Base-by-base conservation (phyloP, 352 stramenopile species). In the Pythium grandisporangium region DNA sequence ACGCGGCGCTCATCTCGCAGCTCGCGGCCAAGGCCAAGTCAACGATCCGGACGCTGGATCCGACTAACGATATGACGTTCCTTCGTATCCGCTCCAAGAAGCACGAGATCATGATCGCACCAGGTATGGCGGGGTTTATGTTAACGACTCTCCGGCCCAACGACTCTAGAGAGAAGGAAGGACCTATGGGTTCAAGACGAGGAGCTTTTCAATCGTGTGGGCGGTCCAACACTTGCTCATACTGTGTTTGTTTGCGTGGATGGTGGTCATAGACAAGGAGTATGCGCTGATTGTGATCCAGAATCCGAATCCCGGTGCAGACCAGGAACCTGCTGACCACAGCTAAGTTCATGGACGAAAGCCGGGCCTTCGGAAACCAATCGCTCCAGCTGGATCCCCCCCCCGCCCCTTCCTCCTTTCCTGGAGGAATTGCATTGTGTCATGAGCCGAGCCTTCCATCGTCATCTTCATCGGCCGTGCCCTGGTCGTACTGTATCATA, bases 201-300 rank as follows among this genome's bases (percentile, higher is more conserved):
- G n/a, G n/a, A n/a, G n/a, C n/a, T n/a, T n/a, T n/a, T n/a, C n/a
- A n/a, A n/a, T n/a, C n/a, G n/a, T n/a, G n/a, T n/a, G n/a, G n/a
- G n/a, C n/a, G n/a, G n/a, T n/a, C n/a, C n/a, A n/a, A n/a, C n/a
- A n/a, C n/a, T n/a, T n/a, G n/a, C n/a, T n/a, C n/a, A n/a, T 27
- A 3, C 3, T 24, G 64, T 47, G 39, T 16, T 11, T 39, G 8
- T 44, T 6, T 47, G 32, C 21, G 51, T 20, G 20, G 42, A 6
- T 51, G 40, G 24, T 36, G 11, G 4, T 11, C 35, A 29, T 58
- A 56, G 86, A 98, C 44, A 95, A 97, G 46, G 85, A 95, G 42
- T 98, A 95, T 55, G 70, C 94, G 50, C 69, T 98, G 32, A 95
- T 97, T 30, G 89, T 97, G 34, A 82, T 97, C 45, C 88, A 97